Base-by-base conservation (phyloP, 2,329 filamentous ascomycete genomes). In the Aureobasidium subglaciale region DNA sequence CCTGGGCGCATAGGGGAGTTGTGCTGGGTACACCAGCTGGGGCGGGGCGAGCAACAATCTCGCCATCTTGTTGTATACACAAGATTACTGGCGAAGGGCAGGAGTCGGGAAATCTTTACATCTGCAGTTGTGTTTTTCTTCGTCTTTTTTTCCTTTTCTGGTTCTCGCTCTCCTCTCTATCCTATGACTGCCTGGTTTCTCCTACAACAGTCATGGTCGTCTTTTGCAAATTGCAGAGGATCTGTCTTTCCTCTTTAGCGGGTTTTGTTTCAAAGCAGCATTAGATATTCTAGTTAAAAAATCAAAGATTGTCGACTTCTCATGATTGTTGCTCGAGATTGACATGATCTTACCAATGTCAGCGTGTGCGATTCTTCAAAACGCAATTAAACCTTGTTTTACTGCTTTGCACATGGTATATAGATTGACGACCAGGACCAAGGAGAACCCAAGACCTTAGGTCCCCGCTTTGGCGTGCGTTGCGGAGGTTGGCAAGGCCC, bases 31-130 rank as follows among this genome's bases (percentile, higher is more conserved):
- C n/a, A 13, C 8, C 30, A 22, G 15, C n/a, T 15, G 15, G 46
- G 46, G n/a, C 22, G 18, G 6, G 18, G 34, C 10, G 46, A 50
- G 32, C 46, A 38, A 49, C 4, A 22, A 20, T 15, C n/a, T 50
- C 34, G 32, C 22, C 46, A 38, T 37, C 32, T 50, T 50, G 46
- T 50, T 38, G 46, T 37, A 52, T 52, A 41, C 22, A 32, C 48
- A 41, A 52, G 48, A 41, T 6, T 27, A 10, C 15, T 37, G 45
- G 45, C 46, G 22, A 50, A 37, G 32, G n/a, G 32, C 32, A 37
- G 46, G 46, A 27, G 24, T 37, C 34, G 34, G 34, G 34, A 20
- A 29, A 48, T 35, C 7, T 34, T 50, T 37, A 29, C 22, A 29
- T 27, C 15, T 50, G 30, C 10, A n/a, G n/a, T n/a, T n/a, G 32